Evolutionary conservation across 2,329 filamentous ascomycete genomes (phyloP).

Genomic region (Lanzia echinophila): DNA sequence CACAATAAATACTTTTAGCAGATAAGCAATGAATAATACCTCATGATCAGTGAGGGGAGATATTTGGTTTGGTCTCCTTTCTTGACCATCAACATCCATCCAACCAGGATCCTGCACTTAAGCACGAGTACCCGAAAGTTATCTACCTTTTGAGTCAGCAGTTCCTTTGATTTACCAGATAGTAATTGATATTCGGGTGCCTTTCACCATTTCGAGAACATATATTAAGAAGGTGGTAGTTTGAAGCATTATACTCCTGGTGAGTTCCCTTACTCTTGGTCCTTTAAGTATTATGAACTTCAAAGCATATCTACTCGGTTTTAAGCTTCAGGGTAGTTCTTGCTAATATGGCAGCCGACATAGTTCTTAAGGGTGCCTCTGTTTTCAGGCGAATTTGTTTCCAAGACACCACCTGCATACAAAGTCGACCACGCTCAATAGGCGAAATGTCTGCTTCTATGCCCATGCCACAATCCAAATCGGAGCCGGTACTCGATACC

Average conservation of each 20-base stretch:
- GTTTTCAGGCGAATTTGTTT: slow-evolving; percentile 37
- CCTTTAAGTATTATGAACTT: too few relatives aligned
- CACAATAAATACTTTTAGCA: too few relatives aligned
- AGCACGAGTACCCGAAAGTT: slow-evolving; percentile 15
- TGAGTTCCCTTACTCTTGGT: background rate
- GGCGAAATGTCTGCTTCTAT: slow-evolving; percentile 41
- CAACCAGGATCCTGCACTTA: slow-evolving; percentile 6
- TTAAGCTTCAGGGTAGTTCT: too few relatives aligned
- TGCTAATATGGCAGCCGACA: too few relatives aligned
- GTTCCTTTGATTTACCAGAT: slow-evolving; percentile 6
- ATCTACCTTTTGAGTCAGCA: slow-evolving; percentile 3
- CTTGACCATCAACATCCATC: background rate
- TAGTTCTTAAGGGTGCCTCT: slow-evolving; percentile 36
- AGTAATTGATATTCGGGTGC: slow-evolving; percentile 11
- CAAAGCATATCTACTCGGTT: too few relatives aligned
- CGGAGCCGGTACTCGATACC: slow-evolving; percentile 17
- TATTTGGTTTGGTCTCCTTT: background rate
- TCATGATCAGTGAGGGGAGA: background rate
- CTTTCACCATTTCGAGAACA: background rate
- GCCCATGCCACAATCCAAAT: slow-evolving; percentile 29
- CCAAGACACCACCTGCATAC: slow-evolving; percentile 34
- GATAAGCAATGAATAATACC: too few relatives aligned
- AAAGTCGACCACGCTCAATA: slow-evolving; percentile 32
- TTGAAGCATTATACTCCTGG: background rate
- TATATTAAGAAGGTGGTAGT: background rate